Base-by-base conservation (phyloP, 2,329 filamentous ascomycete genomes). In the Ophiostoma fasciatum region DNA sequence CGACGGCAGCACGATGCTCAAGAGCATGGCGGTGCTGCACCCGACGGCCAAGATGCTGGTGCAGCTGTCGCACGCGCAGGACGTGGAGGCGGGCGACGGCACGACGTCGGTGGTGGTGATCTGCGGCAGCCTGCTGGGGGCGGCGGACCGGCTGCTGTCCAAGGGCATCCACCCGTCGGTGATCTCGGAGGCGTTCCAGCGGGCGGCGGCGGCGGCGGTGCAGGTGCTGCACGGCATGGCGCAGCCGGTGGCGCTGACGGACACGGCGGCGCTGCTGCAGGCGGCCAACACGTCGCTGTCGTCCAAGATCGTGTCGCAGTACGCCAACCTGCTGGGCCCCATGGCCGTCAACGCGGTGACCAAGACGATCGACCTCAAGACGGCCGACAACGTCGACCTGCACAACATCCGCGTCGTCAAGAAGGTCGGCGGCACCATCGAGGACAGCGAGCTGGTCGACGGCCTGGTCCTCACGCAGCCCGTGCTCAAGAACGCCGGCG, bases 11-110 rank as follows among this genome's bases (percentile, higher is more conserved):
- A 98, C 90, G 39, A 98, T 98, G 88, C 66, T 98, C 54, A 93
- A 82, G 65, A 88, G 88, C 67, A 96, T 98, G 90, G 82, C 83
- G 46, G 90, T 98, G 48, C 85, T 98, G 80, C 90, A 98, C 57
- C 90, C 90, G n/a, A 93, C 92, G 33, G 90, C 90, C 35, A 94
- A 94, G 66, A 98, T 98, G 90, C 71, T 98, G 48, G 90, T 98
- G 52, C 87, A 98, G 59, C 73, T 98, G 44, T 92, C 88, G 51
- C 83, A 90, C 48, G 90, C 90, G 46, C 90, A 98, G 60, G 90
- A 98, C 65, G 85, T 98, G 42, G 90, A 98, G 61, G 90, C 90
- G 45, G 90, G 90, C 63, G 90, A 98, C 58, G 92, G 90, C 51
- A 98, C 90, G 38, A 98, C 90, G 25, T 96, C 88, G 4, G 90